Percentiles rank a stretch among this genome's conserved stretches.
Conservation (phyloP, 2,329 filamentous ascomycete genomes). For the Colletotrichum abscissum region DNA sequence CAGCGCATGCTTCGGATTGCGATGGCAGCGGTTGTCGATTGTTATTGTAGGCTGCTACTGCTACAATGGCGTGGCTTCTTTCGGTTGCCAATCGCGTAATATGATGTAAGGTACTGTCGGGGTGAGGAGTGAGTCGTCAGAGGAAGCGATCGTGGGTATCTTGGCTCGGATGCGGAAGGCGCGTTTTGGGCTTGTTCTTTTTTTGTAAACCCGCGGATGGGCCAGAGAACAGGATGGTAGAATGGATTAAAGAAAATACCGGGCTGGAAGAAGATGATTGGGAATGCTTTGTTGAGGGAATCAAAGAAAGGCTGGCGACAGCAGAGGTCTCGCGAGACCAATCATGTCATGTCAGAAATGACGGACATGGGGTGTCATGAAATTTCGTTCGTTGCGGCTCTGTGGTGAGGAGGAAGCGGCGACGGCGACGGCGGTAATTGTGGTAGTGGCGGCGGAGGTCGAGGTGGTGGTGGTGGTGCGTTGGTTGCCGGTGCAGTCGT, state of each 20-base stretch:
- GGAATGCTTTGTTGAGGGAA: not conserved
- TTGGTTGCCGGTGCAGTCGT: constrained; percentile 21
- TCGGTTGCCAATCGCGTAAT: not conserved
- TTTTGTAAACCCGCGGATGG: not conserved
- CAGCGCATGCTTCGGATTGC: constrained; percentile 27
- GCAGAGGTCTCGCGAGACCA: constrained; percentile 1
- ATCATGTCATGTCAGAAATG: constrained; percentile 21
- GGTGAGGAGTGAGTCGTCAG: not conserved
- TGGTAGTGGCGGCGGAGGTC: constrained; percentile 4
- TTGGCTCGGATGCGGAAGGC: not conserved
- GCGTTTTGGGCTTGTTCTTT: constrained; percentile 1
- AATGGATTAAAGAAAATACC: not conserved
- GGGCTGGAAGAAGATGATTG: not conserved
- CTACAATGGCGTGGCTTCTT: not conserved
- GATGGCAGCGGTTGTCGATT: not conserved
- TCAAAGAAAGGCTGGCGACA: not conserved
- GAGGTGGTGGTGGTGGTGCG: constrained; percentile 16
- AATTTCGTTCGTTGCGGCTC: constrained; percentile 22
- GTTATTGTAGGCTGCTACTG: not conserved
- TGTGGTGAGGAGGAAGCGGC: constrained; percentile 16
- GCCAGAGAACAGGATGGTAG: not conserved
- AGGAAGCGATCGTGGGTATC: not conserved
- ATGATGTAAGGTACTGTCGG: not conserved
- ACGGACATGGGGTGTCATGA: constrained; percentile 16
- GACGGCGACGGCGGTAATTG: not conserved